phyloP scores from a whole-genome alignment of 2,329 filamentous ascomycete species.

The Aspergillus japonicus region DNA sequence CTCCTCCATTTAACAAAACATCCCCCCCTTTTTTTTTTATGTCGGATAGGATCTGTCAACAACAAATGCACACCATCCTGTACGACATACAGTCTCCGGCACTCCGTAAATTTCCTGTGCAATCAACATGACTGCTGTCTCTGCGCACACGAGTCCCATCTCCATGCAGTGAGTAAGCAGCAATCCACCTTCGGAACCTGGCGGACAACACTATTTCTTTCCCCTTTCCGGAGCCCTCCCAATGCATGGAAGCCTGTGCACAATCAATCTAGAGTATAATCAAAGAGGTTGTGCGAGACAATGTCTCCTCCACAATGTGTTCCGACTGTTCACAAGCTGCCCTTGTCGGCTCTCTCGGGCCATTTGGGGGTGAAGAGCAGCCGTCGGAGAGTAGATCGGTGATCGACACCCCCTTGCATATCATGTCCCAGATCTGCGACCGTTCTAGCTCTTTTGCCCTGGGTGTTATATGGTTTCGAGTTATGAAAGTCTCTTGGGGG shows the following conservation, averaged over 20 bases:
- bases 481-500: background rate
- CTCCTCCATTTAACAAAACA: background rate
- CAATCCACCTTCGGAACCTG: background rate
- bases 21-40: background rate
- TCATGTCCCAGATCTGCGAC: background rate
- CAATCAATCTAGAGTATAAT: background rate
- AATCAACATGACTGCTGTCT: background rate
- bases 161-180: background rate
- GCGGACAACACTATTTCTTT: background rate
- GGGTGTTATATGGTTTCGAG: background rate
- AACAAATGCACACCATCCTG: conserved; percentile 1
- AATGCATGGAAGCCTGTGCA: background rate
- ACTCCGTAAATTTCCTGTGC: background rate
- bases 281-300: background rate
- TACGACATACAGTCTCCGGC: conserved; percentile 6
- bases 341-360: background rate
- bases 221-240: background rate
- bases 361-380: background rate
- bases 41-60: background rate
- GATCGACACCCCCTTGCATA: conserved; percentile 9
- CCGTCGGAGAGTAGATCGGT: conserved; percentile 7
- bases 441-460: background rate
- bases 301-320: background rate
- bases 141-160: background rate
- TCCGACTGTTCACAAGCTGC: background rate